A percentile compares a stretch with the other conserved stretches of the same genome.
phyloP scores from a whole-genome alignment of 139 green algal genomes.

The Penium margaritaceum region DNA sequence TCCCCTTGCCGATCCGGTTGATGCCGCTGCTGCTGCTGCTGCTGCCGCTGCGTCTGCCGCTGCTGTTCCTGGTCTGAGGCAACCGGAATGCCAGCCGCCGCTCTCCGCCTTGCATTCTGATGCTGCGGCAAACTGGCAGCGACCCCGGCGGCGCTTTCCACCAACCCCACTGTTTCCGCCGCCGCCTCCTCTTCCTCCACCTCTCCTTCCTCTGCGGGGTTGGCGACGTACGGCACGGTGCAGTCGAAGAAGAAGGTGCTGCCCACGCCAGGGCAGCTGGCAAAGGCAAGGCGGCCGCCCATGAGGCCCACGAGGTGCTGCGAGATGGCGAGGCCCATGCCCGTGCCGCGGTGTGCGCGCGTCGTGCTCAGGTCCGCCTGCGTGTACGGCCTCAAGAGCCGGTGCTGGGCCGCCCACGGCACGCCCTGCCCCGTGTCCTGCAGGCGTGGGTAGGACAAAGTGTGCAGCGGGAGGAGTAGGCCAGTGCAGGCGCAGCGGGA shows the following conservation, averaged over 20 bases:
- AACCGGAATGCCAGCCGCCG: no score
- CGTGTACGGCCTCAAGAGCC: constrained; percentile 38
- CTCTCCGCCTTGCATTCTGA: no score
- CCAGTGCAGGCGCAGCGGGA: no score
- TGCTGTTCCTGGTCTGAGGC: not conserved
- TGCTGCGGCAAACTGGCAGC: no score
- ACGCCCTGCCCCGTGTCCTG: constrained; percentile 41
- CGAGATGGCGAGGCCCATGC: constrained; percentile 45
- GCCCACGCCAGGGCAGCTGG: constrained; percentile 18
- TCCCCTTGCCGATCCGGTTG: no score
- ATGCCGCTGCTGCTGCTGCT: not conserved
- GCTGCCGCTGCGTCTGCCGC: not conserved
- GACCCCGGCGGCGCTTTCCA: no score
- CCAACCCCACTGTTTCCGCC: no score
- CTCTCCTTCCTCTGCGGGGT: not conserved
- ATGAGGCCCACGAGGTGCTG: constrained; percentile 39
- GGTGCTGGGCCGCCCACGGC: constrained; percentile 13
- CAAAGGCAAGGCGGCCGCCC: constrained; percentile 34
- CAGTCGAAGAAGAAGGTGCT: constrained; percentile 45
- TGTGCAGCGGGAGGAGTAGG: no score
- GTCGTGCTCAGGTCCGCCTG: constrained; percentile 43
- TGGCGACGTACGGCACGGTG: constrained; percentile 15
- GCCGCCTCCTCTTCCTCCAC: no score
- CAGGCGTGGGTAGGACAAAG: no score
- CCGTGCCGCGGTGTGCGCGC: constrained; percentile 36